Base-by-base conservation (phyloP, 305 asterid genomes). In the Withania somnifera region DNA sequence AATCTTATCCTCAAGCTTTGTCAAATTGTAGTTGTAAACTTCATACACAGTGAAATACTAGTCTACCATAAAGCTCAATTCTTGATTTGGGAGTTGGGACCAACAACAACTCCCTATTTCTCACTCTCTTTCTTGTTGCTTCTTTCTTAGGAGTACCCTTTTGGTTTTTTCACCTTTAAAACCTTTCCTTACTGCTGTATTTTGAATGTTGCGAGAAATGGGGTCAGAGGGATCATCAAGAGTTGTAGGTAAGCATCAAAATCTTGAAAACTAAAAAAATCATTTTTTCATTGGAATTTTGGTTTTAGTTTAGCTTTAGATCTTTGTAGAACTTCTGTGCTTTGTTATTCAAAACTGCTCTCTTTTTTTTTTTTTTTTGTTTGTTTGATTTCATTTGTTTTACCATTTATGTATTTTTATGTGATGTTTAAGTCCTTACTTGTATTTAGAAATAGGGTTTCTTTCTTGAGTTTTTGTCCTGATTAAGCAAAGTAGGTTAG, bases 141-240 rank as follows among this genome's bases (percentile, higher is more conserved):
- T 47, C 64, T 47, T 38, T 78, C 68, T 32, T 60, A 66, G 24
- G 75, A 30, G 3, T 50, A 47, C 24, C 15, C 83, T 28, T 57
- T 75, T 77, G 45, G 45, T 32, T 13, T 69, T 66, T 71, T 75
- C 68, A 24, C 0, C 79, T 50, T 11, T 47, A 75, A 75, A 52
- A 6, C 56, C 51, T 7, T 15, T 26, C 9, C 47, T 50, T 17
- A 14, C 77, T 66, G 79, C 77, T 73, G 15, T 34, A 42, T 22
- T 71, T 20, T 61, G 19, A 85, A 80, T 88, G 91, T 85, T 81
- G 84, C 89, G 52, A 79, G 87, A 84, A 30, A 90, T 91, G 94
- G 91, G 87, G 51, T 84, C 97, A 11, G 97, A 91, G 84, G 93
- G 88, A 84, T 87, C 97, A 47, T 89, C 93, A 5, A 83, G 76